Base-by-base conservation (phyloP, 208 protist species). In the Trypanosoma conorhini region DNA sequence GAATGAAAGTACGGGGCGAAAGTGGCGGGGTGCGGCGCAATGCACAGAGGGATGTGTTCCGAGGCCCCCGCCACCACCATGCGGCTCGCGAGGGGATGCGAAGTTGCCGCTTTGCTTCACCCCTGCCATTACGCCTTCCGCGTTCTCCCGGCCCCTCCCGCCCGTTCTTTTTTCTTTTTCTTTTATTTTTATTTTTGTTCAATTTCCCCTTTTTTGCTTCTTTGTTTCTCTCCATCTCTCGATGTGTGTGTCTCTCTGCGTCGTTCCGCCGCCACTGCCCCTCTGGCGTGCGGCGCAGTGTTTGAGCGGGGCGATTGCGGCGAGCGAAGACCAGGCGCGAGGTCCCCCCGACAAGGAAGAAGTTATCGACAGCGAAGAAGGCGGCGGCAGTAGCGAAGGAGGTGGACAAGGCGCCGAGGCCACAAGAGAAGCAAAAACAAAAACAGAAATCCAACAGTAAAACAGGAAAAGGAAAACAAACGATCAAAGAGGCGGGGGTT, bases 101-200 rank as follows among this genome's bases (percentile, higher is more conserved):
- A 46, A 46, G n/a, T 13, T 46, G 13, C 15, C 17, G 42, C 42
- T 10, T 46, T 19, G 8, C 42, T 46, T 10, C 8, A 46, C 42
- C 42, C 9, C 42, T 46, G 13, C 8, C 8, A 19, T 46, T 12
- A 13, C 42, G 42, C 17, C 15, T 46, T 46, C 42, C 17, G 42
- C 17, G 8, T 46, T 13, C 42, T 46, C 1, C 42, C 9, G 42
- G 5, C 1, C 13, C 15, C 12, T 42, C 12, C 8, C 38, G 38
- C 38, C 38, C 12, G 12, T 13, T 13, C 5, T 13, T 13, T 61
- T 17, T 56, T 48, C 61, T 38, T 52, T 68, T 52, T 73, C 30
- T 74, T 62, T 62, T 28, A 50, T 80, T 40, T 55, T 50, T 82
- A 15, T 35, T 72, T 75, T 70, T 79, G 52, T 64, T 54, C n/a